Base-by-base conservation (phyloP, 2,329 filamentous ascomycete species). In the Penicillium sp. region DNA sequence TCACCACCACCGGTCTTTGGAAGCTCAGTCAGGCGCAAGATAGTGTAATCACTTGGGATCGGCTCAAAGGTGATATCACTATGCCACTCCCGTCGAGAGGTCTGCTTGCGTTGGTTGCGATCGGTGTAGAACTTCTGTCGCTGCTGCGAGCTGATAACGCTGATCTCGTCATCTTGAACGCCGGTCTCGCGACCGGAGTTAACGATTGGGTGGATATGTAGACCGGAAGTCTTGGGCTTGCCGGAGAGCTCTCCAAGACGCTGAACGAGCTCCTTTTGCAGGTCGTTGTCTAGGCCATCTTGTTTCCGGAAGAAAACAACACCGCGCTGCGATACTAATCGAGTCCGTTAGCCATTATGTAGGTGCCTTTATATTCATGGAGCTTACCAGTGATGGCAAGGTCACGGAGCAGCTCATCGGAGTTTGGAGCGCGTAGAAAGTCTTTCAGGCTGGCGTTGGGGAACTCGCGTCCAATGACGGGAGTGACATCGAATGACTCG, bases 221-320 rank as follows among this genome's bases (percentile, higher is more conserved):
- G 69, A 25, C 72, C 64, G 0, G 79, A 81, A 13, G 75, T 76
- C 54, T 68, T 72, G 4, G 80, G 80, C 64, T 81, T 80, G 54
- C 79, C 79, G 6, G 77, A 74, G 11, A 81, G 72, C 57, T 78
- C 72, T 14, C 80, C 80, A 0, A 82, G 74, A 14, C 78, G 73
- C 54, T 83, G 80, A 46, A 77, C 76, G 14, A 85, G 76, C 19
- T 78, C 69, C 69, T 85, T 85, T 61, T 85, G 82, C 14, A 81
- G 72, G 4, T 81, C 75, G 44, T 82, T 76, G 49, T 74, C 76
- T 13, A 84, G 71, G 35, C 76, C 74, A 62, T 80, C 73, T 59
- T 84, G 81, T 45, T 77, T 77, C 46, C 81, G 79, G 71, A 83
- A 83, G 70, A 84, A 83, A 19, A 83, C 78, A 0, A 84, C 81